Conservation (phyloP, 73 alveolate species). For the Effrenium voratum region DNA sequence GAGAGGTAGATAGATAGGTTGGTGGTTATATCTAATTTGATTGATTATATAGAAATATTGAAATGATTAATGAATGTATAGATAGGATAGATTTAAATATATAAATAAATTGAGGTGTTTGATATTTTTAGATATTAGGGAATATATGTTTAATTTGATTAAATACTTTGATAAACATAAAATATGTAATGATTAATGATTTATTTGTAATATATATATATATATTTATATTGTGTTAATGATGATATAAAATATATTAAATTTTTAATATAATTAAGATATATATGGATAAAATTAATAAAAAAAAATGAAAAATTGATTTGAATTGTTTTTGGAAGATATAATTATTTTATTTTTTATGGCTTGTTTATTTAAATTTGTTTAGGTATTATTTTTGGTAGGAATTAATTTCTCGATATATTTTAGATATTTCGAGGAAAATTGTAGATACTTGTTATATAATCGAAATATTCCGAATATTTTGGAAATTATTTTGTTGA, state of each 20-base stretch:
- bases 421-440: background rate
- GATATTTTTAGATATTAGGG: background rate
- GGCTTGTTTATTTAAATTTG: background rate
- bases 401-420: background rate
- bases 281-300: too few species aligned
- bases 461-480: too few species aligned
- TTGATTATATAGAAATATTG: background rate
- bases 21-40: too few species aligned
- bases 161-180: background rate
- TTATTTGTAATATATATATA: too few species aligned
- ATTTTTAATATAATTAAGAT: too few species aligned
- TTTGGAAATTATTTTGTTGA: background rate
- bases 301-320: too few species aligned
- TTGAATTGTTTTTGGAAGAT: background rate
- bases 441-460: too few species aligned
- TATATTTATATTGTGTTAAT: too few species aligned
- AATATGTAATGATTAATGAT: background rate
- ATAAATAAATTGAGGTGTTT: background rate
- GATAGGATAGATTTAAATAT: too few species aligned
- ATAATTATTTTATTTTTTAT: too few species aligned
- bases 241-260: too few species aligned
- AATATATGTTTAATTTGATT: background rate
- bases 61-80: background rate
- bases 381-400: background rate
- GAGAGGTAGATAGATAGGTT: too few species aligned